A percentile compares a stretch with the other conserved stretches of the same genome.
These are phyloP conservation scores for Bauhinia variegata DNA, from an alignment of 306 rosid species.

Conservation along the genomic window DNA sequence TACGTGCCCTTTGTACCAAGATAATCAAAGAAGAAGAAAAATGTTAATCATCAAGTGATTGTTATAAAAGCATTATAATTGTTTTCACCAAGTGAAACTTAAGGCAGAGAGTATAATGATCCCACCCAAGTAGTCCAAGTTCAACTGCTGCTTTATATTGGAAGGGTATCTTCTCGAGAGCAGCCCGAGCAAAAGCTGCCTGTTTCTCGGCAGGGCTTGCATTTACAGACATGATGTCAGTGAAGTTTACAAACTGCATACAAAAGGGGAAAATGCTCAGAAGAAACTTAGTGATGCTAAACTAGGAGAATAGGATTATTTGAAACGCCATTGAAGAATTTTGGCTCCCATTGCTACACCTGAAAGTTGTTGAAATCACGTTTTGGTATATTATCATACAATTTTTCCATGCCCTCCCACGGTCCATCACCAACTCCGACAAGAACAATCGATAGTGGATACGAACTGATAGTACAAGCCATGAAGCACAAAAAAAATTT, in stretches of 20 bases:
- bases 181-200: slow-evolving; percentile 86
- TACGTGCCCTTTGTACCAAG: slow-evolving; percentile 56
- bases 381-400: slow-evolving; percentile 82
- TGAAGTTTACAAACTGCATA: slow-evolving; percentile 83
- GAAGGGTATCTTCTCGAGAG: slow-evolving; percentile 93
- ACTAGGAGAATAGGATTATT: neutral
- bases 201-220: slow-evolving; percentile 56
- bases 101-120: neutral
- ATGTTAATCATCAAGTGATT: slow-evolving; percentile 3
- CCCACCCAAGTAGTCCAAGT: slow-evolving; percentile 67
- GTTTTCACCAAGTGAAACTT: neutral
- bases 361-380: slow-evolving; percentile 88
- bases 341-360: slow-evolving; percentile 41
- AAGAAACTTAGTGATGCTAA: slow-evolving; percentile 12
- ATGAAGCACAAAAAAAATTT: slow-evolving; percentile 6
- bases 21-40: neutral
- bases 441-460: slow-evolving; percentile 81
- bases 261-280: neutral
- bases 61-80: slow-evolving; percentile 1
- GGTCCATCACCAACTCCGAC: slow-evolving; percentile 98
- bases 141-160: slow-evolving; percentile 83
- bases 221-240: slow-evolving; percentile 60
- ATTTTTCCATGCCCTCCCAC: slow-evolving; percentile 92
- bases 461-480: slow-evolving; percentile 51
- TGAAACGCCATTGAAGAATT: slow-evolving; percentile 1